Evolutionary conservation across 169 alveolate species (phyloP).

Genomic region (Perkinsus olseni): DNA sequence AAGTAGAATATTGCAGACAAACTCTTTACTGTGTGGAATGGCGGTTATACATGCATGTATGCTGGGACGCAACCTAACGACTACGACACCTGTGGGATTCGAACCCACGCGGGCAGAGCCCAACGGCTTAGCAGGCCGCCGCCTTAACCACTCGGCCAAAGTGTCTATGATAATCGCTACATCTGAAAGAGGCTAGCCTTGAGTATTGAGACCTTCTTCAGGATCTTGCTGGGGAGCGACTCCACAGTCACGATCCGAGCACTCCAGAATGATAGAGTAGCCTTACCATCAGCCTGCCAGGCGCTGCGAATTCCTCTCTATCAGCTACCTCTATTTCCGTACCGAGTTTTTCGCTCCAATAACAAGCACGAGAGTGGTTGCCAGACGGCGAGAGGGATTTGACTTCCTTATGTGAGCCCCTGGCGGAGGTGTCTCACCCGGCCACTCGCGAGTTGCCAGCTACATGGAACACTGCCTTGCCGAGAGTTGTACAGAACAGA

Average conservation of each 20-base stretch:
- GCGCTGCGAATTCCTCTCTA: background rate
- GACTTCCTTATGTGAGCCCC: background rate
- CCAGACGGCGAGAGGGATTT: background rate
- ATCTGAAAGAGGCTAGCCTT: too few species aligned
- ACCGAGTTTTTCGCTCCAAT: background rate
- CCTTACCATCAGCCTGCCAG: background rate
- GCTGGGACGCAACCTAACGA: too few species aligned
- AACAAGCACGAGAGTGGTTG: background rate
- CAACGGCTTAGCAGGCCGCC: background rate
- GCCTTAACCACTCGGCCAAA: background rate
- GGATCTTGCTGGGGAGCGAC: background rate
- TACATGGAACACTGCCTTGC: background rate
- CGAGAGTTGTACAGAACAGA: background rate
- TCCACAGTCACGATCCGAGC: background rate
- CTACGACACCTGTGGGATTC: background rate
- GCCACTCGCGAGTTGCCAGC: background rate
- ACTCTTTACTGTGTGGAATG: too few species aligned
- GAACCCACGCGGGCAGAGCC: background rate
- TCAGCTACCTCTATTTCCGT: background rate
- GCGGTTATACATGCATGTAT: too few species aligned
- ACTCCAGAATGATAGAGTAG: background rate
- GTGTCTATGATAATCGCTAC: background rate
- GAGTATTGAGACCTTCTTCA: background rate
- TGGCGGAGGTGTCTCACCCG: background rate
- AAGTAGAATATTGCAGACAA: background rate